These are phyloP conservation scores for Acer negundo DNA, from an alignment of 345 rosid species.

Conservation along the genomic window DNA sequence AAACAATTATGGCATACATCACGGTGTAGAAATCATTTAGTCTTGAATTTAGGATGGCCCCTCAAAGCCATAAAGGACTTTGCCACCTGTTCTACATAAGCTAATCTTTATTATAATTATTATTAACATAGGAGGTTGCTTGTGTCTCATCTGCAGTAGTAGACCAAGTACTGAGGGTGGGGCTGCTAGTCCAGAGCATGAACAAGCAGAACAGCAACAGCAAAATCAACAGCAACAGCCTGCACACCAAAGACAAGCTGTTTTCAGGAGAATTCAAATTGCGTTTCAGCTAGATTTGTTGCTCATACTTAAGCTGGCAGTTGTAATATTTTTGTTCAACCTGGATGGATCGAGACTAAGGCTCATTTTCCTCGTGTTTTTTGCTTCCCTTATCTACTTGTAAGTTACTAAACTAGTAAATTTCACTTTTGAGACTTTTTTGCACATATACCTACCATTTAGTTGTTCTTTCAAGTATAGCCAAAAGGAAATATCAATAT, in stretches of 20 bases:
- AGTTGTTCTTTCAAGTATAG: not conserved
- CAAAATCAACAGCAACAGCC: too few relatives aligned
- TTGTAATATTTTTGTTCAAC: constrained; percentile 89
- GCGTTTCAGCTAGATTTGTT: constrained; percentile 92
- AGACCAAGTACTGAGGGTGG: constrained; percentile 42
- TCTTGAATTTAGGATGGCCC: too few relatives aligned
- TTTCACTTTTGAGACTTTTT: not conserved
- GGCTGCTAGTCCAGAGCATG: constrained; percentile 43
- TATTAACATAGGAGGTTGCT: too few relatives aligned
- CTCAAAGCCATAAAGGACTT: too few relatives aligned
- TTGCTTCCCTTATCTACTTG: constrained; percentile 87
- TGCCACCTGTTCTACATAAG: too few relatives aligned
- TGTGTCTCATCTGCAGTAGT: too few relatives aligned
- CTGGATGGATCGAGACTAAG: constrained; percentile 98
- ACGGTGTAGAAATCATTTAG: too few relatives aligned
- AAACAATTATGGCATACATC: too few relatives aligned
- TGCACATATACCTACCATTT: not conserved
- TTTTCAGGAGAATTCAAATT: constrained; percentile 83
- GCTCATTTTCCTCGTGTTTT: constrained; percentile 77
- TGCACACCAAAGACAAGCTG: constrained; percentile 71
- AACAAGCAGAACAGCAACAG: too few relatives aligned
- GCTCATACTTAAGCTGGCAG: constrained; percentile 90
- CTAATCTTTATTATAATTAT: too few relatives aligned
- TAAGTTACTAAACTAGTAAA: constrained; percentile 42
- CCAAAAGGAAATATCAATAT: not conserved